A percentile compares a stretch with the other conserved stretches of the same genome.
Evolutionary conservation across 2,329 filamentous ascomycete species (phyloP).

Genomic region (Hypoxylon sp.): DNA sequence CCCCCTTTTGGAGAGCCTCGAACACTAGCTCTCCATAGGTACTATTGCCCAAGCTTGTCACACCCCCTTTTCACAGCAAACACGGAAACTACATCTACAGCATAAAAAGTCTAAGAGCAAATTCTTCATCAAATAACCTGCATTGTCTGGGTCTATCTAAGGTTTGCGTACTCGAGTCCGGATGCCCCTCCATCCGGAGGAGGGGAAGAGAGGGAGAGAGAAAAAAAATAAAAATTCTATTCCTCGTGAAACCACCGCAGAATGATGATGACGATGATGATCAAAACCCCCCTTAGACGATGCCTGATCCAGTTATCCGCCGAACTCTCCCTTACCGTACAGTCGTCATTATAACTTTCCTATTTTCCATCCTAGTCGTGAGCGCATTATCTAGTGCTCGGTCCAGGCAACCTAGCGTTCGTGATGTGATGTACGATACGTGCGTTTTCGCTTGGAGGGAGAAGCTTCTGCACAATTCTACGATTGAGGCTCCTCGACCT

Average conservation of each 20-base stretch:
- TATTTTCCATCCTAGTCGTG: constrained; percentile 29
- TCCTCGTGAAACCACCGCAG: constrained; percentile 34
- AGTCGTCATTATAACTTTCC: constrained; percentile 39
- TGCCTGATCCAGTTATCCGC: constrained; percentile 39
- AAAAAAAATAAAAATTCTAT: constrained; percentile 34
- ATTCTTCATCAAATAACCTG: constrained; percentile 25
- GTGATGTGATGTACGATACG: background rate
- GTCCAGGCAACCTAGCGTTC: background rate
- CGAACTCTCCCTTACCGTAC: constrained; percentile 37
- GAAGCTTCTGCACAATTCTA: constrained; percentile 29
- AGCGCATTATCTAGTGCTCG: background rate
- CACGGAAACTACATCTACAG: background rate
- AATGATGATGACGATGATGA: constrained; percentile 19
- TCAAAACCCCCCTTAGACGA: constrained; percentile 30
- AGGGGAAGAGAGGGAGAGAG: constrained; percentile 5
- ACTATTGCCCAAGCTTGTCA: background rate
- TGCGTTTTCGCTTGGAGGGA: constrained; percentile 50
- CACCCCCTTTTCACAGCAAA: background rate
- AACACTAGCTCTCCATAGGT: background rate
- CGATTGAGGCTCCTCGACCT: constrained; percentile 63
- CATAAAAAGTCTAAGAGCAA: background rate
- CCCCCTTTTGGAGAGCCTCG: too few species aligned
- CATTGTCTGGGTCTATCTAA: constrained; percentile 41
- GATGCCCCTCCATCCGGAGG: constrained; percentile 26
- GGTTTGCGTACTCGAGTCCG: constrained; percentile 27